A percentile compares a stretch with the other conserved stretches of the same genome.
Evolutionary conservation across 768 basidiomycete genomes (phyloP).

Genomic region (Termitomyces sp.): DNA sequence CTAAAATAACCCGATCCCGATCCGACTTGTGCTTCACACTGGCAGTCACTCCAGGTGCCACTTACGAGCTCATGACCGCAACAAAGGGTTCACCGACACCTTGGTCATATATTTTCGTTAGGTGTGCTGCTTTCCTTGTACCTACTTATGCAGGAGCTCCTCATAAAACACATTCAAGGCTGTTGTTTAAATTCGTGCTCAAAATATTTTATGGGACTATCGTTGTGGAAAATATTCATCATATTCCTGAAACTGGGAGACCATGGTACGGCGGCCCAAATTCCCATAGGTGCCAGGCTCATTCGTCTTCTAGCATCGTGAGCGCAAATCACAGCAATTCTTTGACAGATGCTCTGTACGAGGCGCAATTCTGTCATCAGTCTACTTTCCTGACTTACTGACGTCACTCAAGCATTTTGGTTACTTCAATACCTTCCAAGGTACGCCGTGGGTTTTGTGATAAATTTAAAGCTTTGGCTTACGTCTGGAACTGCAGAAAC

Average conservation of each 20-base stretch:
- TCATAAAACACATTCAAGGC: slow-evolving; percentile 32
- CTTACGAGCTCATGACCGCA: slow-evolving; percentile 16
- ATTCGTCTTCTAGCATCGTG: slow-evolving; percentile 55
- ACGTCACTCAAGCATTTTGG: slow-evolving; percentile 54
- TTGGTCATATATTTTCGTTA: slow-evolving; percentile 69
- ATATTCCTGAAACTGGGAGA: slow-evolving; percentile 68
- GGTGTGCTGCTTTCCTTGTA: slow-evolving; percentile 38
- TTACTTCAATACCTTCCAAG: slow-evolving; percentile 68
- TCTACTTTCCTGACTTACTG: not conserved
- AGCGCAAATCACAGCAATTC: slow-evolving; percentile 88
- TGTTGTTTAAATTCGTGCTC: slow-evolving; percentile 78
- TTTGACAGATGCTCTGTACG: slow-evolving; percentile 79
- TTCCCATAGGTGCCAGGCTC: slow-evolving; percentile 1
- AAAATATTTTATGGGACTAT: slow-evolving; percentile 91
- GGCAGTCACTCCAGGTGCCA: too few species aligned
- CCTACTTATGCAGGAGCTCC: not conserved
- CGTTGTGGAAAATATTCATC: slow-evolving; percentile 74
- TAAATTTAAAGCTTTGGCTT: not conserved
- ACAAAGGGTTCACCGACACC: slow-evolving; percentile 36
- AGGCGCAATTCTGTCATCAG: not conserved
- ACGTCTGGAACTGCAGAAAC: slow-evolving; percentile 43
- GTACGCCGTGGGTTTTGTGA: slow-evolving; percentile 33
- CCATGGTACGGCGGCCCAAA: slow-evolving; percentile 56
- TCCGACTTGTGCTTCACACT: not conserved
- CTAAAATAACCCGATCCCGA: not conserved